Evolutionary conservation across 495 filamentous ascomycete species (phyloP), one percentile per base, ranked within the genome.

Genomic region (Barbatosphaeria neglecta): DNA sequence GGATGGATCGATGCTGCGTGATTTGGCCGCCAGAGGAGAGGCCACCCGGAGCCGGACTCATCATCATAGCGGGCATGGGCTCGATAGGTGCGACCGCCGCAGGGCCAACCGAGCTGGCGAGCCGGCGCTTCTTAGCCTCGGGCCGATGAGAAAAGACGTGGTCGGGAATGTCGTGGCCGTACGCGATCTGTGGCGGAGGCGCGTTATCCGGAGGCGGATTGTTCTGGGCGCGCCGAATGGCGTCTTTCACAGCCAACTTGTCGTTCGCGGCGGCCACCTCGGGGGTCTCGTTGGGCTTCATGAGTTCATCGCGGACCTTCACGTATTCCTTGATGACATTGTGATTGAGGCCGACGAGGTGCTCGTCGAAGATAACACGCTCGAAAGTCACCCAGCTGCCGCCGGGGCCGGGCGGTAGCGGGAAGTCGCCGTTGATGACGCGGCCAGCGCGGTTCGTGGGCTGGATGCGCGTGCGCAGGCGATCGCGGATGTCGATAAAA

Each of bases 371-470:
- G 22, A 70, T 69, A 15, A 76, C 63, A 44, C 69, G 59, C 39
- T 73, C 66, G 27, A 76, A 76, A 0, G 72, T 75, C 18, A 75
- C 70, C 74, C 73, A 76, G 50, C 71, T 74, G 38, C 72, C 73
- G 19, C 74, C 74, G 13, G 73, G 70, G 8, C 73, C 73, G 6
- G 67, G 65, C 2, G 73, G 72, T 39, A 73, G 53, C 20, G 68
- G 69, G 31, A 61, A 72, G 1, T 60, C 37, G 25, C 60, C 59
- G 37, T 48, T 44, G 28, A 76, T 58, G 20, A 51, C 50, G 10
- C 63, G 59, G 17, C 69, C 70, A 13, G 55, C 49, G 25, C 66
- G 56, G 28, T 60, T 64, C 2, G 56, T 60, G 0, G 53, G 50
- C 50, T 69, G 66, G 35, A 76, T 71, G 4, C 72, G 64, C 7